Conservation (phyloP, 2,329 filamentous ascomycete species). For the Verticillium alfalfae region DNA sequence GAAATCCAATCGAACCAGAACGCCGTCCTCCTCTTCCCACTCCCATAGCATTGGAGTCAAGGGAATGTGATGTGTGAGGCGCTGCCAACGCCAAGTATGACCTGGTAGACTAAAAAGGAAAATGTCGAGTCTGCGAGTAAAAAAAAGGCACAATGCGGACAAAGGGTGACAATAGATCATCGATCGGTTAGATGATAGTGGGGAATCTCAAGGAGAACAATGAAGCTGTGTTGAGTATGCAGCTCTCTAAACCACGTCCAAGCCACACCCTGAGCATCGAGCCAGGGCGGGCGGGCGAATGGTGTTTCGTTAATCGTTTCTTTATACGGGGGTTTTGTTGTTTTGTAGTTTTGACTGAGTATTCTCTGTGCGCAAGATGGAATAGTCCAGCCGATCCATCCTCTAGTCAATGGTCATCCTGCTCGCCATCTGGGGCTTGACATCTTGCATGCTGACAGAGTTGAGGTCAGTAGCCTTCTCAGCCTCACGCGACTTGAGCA, state of each 20-base stretch:
- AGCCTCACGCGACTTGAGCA: slow-evolving; percentile 48
- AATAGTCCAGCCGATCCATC: slow-evolving; percentile 4
- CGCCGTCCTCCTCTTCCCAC: neutral
- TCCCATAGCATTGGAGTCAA: neutral
- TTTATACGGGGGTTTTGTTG: slow-evolving; percentile 5
- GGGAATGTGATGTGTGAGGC: neutral
- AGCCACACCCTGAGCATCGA: neutral
- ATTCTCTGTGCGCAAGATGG: slow-evolving; percentile 2
- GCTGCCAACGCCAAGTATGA: neutral
- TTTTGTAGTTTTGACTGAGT: neutral
- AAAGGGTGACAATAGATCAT: neutral
- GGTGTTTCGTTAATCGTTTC: slow-evolving; percentile 12
- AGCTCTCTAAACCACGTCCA: neutral
- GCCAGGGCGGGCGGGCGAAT: slow-evolving; percentile 5
- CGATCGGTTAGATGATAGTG: neutral
- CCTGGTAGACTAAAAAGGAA: neutral
- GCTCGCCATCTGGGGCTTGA: slow-evolving; percentile 48
- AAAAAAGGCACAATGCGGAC: neutral
- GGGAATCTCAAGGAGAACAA: neutral
- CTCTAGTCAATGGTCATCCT: slow-evolving; percentile 58
- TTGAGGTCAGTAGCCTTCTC: slow-evolving; percentile 52
- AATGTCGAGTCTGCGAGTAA: neutral
- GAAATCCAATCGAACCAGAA: neutral
- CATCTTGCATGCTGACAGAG: slow-evolving; percentile 51
- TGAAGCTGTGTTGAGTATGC: neutral